These are phyloP conservation scores for Talaromyces sp. DNA, from an alignment of 2,329 filamentous ascomycete genomes.

Conservation along the genomic window DNA sequence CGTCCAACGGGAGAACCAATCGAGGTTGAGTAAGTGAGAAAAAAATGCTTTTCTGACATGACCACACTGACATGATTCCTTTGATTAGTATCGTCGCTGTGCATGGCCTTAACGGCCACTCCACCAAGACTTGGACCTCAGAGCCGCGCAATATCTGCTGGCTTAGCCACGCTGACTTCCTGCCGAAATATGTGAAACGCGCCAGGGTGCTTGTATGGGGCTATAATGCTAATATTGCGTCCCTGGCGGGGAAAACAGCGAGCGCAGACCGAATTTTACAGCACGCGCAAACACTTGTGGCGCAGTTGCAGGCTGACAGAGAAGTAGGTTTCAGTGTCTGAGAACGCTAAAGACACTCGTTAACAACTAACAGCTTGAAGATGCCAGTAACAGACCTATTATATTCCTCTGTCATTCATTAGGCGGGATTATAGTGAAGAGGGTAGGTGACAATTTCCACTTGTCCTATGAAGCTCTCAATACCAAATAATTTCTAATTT, in stretches of 20 bases:
- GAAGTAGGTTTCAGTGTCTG: slow-evolving; percentile 19
- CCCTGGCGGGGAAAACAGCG: slow-evolving; percentile 20
- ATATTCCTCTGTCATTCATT: slow-evolving; percentile 41
- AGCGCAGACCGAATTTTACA: slow-evolving; percentile 30
- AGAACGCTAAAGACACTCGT: slow-evolving; percentile 1
- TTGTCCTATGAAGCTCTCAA: not conserved
- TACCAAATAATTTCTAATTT: not conserved
- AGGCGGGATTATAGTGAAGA: slow-evolving; percentile 39
- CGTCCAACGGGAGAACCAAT: slow-evolving; percentile 12
- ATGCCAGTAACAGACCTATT: slow-evolving; percentile 31
- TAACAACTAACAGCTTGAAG: slow-evolving; percentile 25
- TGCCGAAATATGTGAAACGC: slow-evolving; percentile 29
- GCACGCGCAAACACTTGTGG: slow-evolving; percentile 34
- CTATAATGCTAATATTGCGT: slow-evolving; percentile 27
- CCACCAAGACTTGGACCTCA: slow-evolving; percentile 37
- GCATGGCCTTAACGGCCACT: slow-evolving; percentile 40
- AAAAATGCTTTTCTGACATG: not conserved
- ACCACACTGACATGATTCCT: not conserved
- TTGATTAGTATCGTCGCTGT: slow-evolving; percentile 36
- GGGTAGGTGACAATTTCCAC: slow-evolving; percentile 22
- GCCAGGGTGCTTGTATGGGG: slow-evolving; percentile 29
- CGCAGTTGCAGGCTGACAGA: slow-evolving; percentile 30
- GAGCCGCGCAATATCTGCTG: slow-evolving; percentile 28
- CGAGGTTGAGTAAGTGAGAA: slow-evolving; percentile 19
- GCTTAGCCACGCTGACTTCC: slow-evolving; percentile 26